Conservation (phyloP, 75 land plant species). For the Pinus tabuliformis region DNA sequence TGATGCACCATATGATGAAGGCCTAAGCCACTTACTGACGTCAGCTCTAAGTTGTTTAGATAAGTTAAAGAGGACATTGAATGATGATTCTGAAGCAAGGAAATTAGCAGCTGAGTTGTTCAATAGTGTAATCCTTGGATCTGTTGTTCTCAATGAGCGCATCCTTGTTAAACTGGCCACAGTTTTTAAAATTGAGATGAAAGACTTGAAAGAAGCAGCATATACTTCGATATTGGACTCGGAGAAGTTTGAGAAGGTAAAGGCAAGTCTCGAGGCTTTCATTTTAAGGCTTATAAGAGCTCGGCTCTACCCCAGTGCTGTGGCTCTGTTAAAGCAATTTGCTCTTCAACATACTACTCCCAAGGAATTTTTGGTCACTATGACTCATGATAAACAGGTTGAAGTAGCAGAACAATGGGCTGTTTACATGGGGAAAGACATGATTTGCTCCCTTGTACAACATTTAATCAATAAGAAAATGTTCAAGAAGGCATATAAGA, state of each 20-base stretch:
- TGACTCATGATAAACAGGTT: slow-evolving; percentile 43
- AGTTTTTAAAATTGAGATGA: slow-evolving; percentile 47
- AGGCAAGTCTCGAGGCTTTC: slow-evolving; percentile 29
- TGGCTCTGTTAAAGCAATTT: slow-evolving; percentile 58
- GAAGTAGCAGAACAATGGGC: slow-evolving; percentile 79
- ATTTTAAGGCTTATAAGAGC: slow-evolving; percentile 41
- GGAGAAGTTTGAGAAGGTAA: slow-evolving; percentile 8
- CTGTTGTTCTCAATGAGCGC: slow-evolving; percentile 46
- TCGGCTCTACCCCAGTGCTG: slow-evolving; percentile 57
- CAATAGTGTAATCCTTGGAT: slow-evolving; percentile 30
- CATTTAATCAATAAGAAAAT: slow-evolving; percentile 45
- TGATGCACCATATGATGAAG: slow-evolving; percentile 40
- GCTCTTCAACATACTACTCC: slow-evolving; percentile 42
- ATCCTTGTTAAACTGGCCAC: slow-evolving; percentile 58
- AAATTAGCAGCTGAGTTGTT: slow-evolving; percentile 49
- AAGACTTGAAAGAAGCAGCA: slow-evolving; percentile 30
- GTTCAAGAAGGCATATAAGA: slow-evolving; percentile 58
- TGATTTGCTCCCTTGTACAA: slow-evolving; percentile 53
- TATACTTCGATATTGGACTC: slow-evolving; percentile 15
- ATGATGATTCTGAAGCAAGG: slow-evolving; percentile 36
- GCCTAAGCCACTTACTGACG: slow-evolving; percentile 60
- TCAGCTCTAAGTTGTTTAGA: slow-evolving; percentile 46
- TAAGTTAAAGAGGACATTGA: not conserved
- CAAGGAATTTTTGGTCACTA: slow-evolving; percentile 44
- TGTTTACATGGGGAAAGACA: slow-evolving; percentile 51